Evolutionary conservation across 1,284 basidiomycete species (phyloP).

Genomic region (Coniophora puteana): DNA sequence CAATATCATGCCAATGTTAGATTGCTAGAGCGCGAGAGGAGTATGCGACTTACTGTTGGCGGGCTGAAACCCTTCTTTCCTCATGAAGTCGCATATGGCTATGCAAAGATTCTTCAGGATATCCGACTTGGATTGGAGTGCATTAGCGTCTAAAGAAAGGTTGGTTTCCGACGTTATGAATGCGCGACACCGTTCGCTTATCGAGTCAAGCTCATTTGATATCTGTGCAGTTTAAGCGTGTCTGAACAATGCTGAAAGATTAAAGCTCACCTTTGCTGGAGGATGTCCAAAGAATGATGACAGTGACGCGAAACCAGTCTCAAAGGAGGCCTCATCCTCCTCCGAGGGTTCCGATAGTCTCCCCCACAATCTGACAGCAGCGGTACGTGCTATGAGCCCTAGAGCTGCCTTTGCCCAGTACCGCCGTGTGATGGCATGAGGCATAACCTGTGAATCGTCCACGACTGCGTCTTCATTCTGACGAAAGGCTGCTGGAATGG

Average conservation of each 20-base stretch:
- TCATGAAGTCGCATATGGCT: constrained; percentile 46
- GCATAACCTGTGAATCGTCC: constrained; percentile 18
- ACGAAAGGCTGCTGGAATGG: constrained; percentile 31
- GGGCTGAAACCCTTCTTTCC: constrained; percentile 37
- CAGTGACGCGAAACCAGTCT: constrained; percentile 45
- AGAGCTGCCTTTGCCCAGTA: constrained; percentile 51
- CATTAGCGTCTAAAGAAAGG: constrained; percentile 20
- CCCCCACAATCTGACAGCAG: constrained; percentile 42
- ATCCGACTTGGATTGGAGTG: constrained; percentile 25
- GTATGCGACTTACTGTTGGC: constrained; percentile 28
- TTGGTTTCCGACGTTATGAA: constrained; percentile 28
- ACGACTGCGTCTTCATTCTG: constrained; percentile 9
- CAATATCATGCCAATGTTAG: constrained; percentile 7
- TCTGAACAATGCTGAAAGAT: not conserved
- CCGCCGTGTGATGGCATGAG: constrained; percentile 41
- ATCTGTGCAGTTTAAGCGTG: constrained; percentile 26
- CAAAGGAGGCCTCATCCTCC: constrained; percentile 33
- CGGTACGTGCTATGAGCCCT: constrained; percentile 39
- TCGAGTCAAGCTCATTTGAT: constrained; percentile 32
- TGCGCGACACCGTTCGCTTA: constrained; percentile 38
- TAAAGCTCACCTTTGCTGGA: constrained; percentile 35
- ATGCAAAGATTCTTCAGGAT: constrained; percentile 26
- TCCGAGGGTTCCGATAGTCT: constrained; percentile 17
- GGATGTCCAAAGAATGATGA: constrained; percentile 53
- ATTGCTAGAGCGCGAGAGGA: not conserved